Evolutionary conservation across 2,329 filamentous ascomycete species (phyloP).

Genomic region (Trichocomaceae sp.): DNA sequence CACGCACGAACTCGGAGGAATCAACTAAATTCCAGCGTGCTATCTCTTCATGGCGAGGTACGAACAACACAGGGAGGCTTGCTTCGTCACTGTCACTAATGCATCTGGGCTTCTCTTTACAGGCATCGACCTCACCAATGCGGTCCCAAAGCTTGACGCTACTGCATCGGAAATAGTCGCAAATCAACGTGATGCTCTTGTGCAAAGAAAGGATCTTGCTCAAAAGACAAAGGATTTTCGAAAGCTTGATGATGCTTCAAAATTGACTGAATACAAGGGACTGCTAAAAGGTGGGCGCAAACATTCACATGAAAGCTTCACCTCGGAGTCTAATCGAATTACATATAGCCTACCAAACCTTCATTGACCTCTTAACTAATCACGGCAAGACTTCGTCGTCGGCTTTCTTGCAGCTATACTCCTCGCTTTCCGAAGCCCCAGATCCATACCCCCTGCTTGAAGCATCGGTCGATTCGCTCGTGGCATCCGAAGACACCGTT

Average conservation of each 20-base stretch:
- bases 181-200: slow-evolving; percentile 89
- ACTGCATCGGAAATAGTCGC: slow-evolving; percentile 92
- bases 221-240: slow-evolving; percentile 98
- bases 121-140: slow-evolving; percentile 81
- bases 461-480: slow-evolving; percentile 88
- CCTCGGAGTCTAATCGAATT: background rate
- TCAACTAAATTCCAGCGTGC: slow-evolving; percentile 96
- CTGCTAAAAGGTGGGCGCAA: slow-evolving; percentile 66
- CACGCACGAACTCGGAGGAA: slow-evolving; percentile 43
- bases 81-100: background rate
- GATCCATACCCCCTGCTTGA: slow-evolving; percentile 95
- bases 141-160: slow-evolving; percentile 79
- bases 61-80: slow-evolving; percentile 17
- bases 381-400: slow-evolving; percentile 93
- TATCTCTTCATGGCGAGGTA: slow-evolving; percentile 94
- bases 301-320: slow-evolving; percentile 9
- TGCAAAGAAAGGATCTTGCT: slow-evolving; percentile 94
- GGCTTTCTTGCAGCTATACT: slow-evolving; percentile 87
- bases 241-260: slow-evolving; percentile 82
- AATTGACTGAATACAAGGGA: slow-evolving; percentile 80
- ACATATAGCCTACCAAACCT: slow-evolving; percentile 80
- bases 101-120: slow-evolving; percentile 11
- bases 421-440: slow-evolving; percentile 86
- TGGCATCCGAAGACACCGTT: slow-evolving; percentile 84
- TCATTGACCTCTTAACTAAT: slow-evolving; percentile 92